Base-by-base conservation (phyloP, 148 eudicot species). In the Rhododendron ovatum region DNA sequence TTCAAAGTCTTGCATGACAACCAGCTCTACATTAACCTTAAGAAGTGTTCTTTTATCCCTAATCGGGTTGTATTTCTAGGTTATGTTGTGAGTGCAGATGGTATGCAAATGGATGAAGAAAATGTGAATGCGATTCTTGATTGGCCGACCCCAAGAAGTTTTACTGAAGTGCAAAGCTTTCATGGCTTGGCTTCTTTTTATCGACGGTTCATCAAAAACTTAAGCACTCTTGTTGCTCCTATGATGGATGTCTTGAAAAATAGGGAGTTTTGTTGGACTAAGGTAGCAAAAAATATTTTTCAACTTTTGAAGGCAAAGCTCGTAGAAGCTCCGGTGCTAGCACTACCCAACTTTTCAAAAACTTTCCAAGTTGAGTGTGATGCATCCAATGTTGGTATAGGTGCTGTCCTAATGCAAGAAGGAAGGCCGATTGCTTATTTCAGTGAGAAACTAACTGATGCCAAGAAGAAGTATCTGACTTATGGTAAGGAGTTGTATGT, bases 161-260 rank as follows among this genome's bases (percentile, higher is more conserved):
- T 80, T 15, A 47, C 35, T 2, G 57, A 80, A 28, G 35, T 48
- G 33, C 9, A 20, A 45, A 80, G 57, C 82, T 80, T n/a, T 80
- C 55, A 41, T 78, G 82, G 82, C 22, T 28, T 80, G 17, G 57
- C 59, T 4, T 80, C 57, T 18, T 80, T 80, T 79, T 79, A 79
- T 50, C 15, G 17, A 26, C 9, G 33, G 15, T 80, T 47, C 59
- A 45, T 80, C 53, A 80, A 22, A 45, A 47, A 45, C 30, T 26
- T 80, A 1, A 45, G 59, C 26, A 51, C 53, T 14, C 30, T 48
- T 80, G 35, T 45, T 26, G 30, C 22, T 47, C 57, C 33, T 22
- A 51, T n/a, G 59, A 80, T 26, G 15, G 26, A n/a, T 78, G 30
- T 22, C 26, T 41, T 41, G 53, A 24, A 41, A 7, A 11, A 12